Percentiles rank a stretch among this genome's conserved stretches.
phyloP scores from a whole-genome alignment of 208 protist genomes.

The Trypanosoma conorhini region DNA sequence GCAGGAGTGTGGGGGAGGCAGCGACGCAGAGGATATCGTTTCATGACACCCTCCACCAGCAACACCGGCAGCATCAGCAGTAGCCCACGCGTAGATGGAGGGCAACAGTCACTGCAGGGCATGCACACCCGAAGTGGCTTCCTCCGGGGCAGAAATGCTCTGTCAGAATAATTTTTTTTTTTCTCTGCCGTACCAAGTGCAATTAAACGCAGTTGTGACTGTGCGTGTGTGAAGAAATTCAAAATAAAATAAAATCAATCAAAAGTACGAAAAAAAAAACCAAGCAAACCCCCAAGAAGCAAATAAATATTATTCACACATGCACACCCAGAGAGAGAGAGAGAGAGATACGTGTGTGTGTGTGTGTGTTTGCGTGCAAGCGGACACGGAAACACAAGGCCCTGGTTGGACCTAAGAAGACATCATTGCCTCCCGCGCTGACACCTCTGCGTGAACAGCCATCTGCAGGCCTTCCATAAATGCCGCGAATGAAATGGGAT shows the following conservation, averaged over 20 bases:
- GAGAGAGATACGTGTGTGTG: not conserved
- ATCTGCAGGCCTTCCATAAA: conserved; percentile 18
- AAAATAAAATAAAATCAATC: conserved; percentile 17
- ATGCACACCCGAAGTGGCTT: not conserved
- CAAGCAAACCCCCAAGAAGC: not conserved
- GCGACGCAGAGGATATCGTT: not conserved
- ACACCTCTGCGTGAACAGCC: conserved; percentile 11
- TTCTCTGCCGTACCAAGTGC: not conserved
- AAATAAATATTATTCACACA: not conserved
- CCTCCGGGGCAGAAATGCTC: not conserved
- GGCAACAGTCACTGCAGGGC: not conserved
- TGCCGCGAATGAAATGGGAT: conserved; percentile 20
- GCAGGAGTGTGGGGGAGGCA: not conserved
- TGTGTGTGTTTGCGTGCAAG: not conserved
- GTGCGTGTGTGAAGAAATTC: not conserved
- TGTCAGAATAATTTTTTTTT: not conserved
- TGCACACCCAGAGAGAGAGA: not conserved
- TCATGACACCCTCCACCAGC: not conserved
- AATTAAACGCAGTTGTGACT: not conserved
- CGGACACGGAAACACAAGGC: not conserved
- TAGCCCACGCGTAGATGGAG: not conserved
- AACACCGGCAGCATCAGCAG: not conserved
- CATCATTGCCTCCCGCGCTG: conserved; percentile 8
- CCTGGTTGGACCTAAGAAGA: conserved; percentile 4
- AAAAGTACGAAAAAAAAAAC: conserved; percentile 23